Evolutionary conservation across 2,329 filamentous ascomycete genomes (phyloP), one percentile per base, ranked within the genome.

Genomic region (Colletotrichum tropicale): DNA sequence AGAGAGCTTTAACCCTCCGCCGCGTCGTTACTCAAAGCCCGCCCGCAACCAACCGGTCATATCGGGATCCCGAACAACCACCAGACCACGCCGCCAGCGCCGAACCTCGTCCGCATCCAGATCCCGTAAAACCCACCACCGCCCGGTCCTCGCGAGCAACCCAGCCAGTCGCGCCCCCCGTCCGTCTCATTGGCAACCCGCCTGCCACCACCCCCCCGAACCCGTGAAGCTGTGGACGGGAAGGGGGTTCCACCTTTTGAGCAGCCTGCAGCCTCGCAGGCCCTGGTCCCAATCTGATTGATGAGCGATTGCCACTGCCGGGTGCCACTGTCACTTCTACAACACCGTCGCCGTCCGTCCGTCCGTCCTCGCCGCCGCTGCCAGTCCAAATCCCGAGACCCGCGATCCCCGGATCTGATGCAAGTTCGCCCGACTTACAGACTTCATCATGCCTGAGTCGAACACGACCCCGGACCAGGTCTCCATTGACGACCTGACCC

Each of bases 401-500:
- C 43, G 43, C 43, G 26, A n/a, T 30, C 8, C 60, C 21, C 38
- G 62, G 34, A 38, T 73, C 70, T 69, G 65, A 74, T 76, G 74
- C 70, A 66, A 75, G 58, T 28, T 24, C 26, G 70, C 43, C 61
- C 12, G 18, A 30, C 28, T 18, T 36, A 26, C 21, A 64, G 32
- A 16, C 30, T 65, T 34, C 73, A 75, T 78, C 81, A 89, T 89
- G 88, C 81, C 86, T 75, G 87, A 89, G 72, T 83, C 84, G 76
- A 83, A 86, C 67, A 84, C 86, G 67, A 84, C 85, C 68, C 86
- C 88, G 69, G 86, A 86, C 77, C 84, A 85, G 80, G 83, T 86
- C 76, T 84, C 86, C 66, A 83, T 91, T 77, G 89, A 91, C 81
- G 88, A 91, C 80, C 86, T 92, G 81, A 92, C 90, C 62, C 89